These are phyloP conservation scores for Pseudofabraea citricarpa DNA, from an alignment of 2,329 filamentous ascomycete species.

Conservation along the genomic window DNA sequence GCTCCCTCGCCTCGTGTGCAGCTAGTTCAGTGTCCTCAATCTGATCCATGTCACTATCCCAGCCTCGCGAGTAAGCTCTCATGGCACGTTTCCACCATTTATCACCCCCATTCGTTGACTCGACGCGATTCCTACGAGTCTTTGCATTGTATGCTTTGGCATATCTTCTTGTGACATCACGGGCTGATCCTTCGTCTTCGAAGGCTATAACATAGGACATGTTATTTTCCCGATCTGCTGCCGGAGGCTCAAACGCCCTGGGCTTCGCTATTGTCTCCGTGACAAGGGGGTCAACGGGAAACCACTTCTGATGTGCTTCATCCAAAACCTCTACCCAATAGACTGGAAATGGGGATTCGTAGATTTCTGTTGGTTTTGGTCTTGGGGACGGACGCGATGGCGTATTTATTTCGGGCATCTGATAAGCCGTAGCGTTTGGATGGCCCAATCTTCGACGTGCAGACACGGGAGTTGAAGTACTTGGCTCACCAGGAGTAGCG, in stretches of 20 bases:
- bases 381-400: slow-evolving; percentile 31
- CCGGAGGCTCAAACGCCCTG: slow-evolving; percentile 74
- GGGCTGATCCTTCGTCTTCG: slow-evolving; percentile 70
- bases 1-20: slow-evolving; percentile 67
- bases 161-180: slow-evolving; percentile 86
- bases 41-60: slow-evolving; percentile 65
- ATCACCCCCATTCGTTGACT: slow-evolving; percentile 46
- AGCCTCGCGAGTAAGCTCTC: slow-evolving; percentile 39
- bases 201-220: slow-evolving; percentile 85
- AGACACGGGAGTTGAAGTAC: slow-evolving; percentile 11
- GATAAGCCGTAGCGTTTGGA: slow-evolving; percentile 43
- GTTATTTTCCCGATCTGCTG: slow-evolving; percentile 68
- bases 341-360: slow-evolving; percentile 73
- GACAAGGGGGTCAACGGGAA: slow-evolving; percentile 79
- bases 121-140: slow-evolving; percentile 76
- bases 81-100: slow-evolving; percentile 51
- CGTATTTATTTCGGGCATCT: slow-evolving; percentile 38
- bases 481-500: slow-evolving; percentile 2
- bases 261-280: slow-evolving; percentile 75
- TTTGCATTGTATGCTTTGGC: slow-evolving; percentile 87
- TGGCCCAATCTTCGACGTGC: slow-evolving; percentile 27
- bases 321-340: slow-evolving; percentile 97
- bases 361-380: slow-evolving; percentile 39
- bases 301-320: slow-evolving; percentile 82
- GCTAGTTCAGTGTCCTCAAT: slow-evolving; percentile 76